phyloP scores from a whole-genome alignment of 129 eudicot genomes.

The Flaveria ramosissima region DNA sequence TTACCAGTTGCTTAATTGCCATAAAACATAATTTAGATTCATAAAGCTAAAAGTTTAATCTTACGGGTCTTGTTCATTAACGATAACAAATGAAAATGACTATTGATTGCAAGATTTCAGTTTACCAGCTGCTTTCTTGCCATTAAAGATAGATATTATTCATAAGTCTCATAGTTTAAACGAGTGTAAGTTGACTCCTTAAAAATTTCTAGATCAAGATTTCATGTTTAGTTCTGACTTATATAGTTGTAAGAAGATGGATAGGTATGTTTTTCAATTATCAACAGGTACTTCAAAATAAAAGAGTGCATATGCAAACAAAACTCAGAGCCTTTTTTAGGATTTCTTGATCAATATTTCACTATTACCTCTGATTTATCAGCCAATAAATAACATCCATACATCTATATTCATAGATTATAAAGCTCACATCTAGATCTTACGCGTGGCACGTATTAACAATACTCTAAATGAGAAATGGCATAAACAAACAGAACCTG shows the following conservation, averaged over 20 bases:
- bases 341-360: too few relatives aligned
- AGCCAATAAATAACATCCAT: too few relatives aligned
- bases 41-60: background rate
- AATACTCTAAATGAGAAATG: too few relatives aligned
- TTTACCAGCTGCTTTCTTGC: background rate
- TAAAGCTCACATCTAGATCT: background rate
- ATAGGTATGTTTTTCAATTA: too few relatives aligned
- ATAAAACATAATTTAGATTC: background rate
- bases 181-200: background rate
- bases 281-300: too few relatives aligned
- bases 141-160: background rate
- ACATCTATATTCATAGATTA: background rate
- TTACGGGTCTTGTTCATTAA: too few relatives aligned
- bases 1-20: background rate
- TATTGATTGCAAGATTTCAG: background rate
- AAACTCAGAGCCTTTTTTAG: too few relatives aligned
- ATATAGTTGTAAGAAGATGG: background rate
- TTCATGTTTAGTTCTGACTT: background rate
- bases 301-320: too few relatives aligned
- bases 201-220: constrained; percentile 4
- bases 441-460: background rate
- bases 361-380: too few relatives aligned
- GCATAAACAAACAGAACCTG: too few relatives aligned
- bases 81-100: too few relatives aligned
- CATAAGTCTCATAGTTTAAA: background rate